These are phyloP conservation scores for Heterobasidion parviporum DNA, from an alignment of 1,284 basidiomycete species.

Conservation along the genomic window DNA sequence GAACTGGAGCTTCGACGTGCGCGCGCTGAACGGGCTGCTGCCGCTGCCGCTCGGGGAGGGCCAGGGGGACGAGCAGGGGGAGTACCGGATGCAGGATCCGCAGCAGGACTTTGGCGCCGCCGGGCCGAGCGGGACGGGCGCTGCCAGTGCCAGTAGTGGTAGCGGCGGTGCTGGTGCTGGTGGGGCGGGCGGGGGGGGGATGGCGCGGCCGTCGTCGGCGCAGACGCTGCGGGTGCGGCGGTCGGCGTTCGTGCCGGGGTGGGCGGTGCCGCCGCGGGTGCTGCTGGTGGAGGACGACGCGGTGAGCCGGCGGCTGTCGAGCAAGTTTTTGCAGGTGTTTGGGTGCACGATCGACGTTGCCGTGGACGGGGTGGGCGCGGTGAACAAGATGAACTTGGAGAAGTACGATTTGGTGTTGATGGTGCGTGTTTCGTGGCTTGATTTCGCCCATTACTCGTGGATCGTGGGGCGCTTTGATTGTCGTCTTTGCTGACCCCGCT, in stretches of 20 bases:
- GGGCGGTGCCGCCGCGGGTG: slow-evolving; percentile 82
- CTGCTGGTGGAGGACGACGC: slow-evolving; percentile 94
- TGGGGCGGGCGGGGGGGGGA: background rate
- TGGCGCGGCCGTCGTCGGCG: slow-evolving; percentile 18
- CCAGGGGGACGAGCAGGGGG: slow-evolving; percentile 22
- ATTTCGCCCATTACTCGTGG: slow-evolving; percentile 2
- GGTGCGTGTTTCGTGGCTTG: slow-evolving; percentile 41
- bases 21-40: slow-evolving; percentile 14
- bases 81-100: slow-evolving; percentile 15
- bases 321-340: slow-evolving; percentile 93
- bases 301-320: slow-evolving; percentile 80
- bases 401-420: slow-evolving; percentile 94
- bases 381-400: slow-evolving; percentile 93
- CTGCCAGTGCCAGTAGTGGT: background rate
- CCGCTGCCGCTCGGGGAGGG: slow-evolving; percentile 14
- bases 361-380: slow-evolving; percentile 88
- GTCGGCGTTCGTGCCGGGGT: slow-evolving; percentile 80
- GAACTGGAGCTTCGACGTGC: slow-evolving; percentile 48
- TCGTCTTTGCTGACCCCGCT: slow-evolving; percentile 4
- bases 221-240: slow-evolving; percentile 57
- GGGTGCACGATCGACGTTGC: slow-evolving; percentile 94
- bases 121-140: background rate
- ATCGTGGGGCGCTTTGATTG: background rate
- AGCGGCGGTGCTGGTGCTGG: slow-evolving; percentile 3
- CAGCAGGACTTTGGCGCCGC: slow-evolving; percentile 7